These are phyloP conservation scores for Amanita brunnescens DNA, from an alignment of 768 basidiomycete genomes.

Conservation along the genomic window DNA sequence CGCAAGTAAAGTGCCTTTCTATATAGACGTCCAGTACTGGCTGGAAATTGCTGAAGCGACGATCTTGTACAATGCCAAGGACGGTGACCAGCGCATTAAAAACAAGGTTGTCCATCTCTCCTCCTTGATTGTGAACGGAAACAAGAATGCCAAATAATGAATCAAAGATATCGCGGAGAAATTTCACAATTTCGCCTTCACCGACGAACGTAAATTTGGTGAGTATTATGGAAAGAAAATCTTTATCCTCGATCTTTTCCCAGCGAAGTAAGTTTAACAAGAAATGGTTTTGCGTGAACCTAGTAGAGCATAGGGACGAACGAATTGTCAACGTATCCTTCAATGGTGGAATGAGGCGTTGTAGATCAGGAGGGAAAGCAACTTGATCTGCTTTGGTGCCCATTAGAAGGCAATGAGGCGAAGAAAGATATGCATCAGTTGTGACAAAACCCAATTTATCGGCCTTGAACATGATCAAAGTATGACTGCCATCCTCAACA, in stretches of 20 bases:
- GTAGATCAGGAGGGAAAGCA: constrained; percentile 48
- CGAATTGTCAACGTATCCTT: constrained; percentile 77
- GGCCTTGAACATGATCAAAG: constrained; percentile 74
- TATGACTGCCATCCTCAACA: constrained; percentile 85
- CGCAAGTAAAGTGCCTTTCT: constrained; percentile 76
- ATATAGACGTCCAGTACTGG: constrained; percentile 93
- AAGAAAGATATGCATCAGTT: constrained; percentile 63
- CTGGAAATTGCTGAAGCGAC: constrained; percentile 92
- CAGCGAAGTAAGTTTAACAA: constrained; percentile 75
- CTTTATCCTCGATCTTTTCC: constrained; percentile 60
- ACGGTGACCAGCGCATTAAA: constrained; percentile 90
- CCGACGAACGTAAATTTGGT: constrained; percentile 86
- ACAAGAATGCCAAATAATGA: constrained; percentile 85
- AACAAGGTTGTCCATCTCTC: constrained; percentile 77
- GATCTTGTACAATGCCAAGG: constrained; percentile 86
- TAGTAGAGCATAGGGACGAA: constrained; percentile 86
- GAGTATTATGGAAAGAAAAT: constrained; percentile 62
- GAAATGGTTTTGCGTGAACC: constrained; percentile 84
- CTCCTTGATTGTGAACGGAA: constrained; percentile 61
- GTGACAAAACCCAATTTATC: constrained; percentile 58
- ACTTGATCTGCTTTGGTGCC: constrained; percentile 57
- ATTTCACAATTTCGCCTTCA: constrained; percentile 93
- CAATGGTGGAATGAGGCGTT: constrained; percentile 56
- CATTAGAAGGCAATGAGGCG: constrained; percentile 49
- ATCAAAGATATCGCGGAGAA: constrained; percentile 85